phyloP scores from a whole-genome alignment of 78 protist genomes.

The Kipferlia bialata region DNA sequence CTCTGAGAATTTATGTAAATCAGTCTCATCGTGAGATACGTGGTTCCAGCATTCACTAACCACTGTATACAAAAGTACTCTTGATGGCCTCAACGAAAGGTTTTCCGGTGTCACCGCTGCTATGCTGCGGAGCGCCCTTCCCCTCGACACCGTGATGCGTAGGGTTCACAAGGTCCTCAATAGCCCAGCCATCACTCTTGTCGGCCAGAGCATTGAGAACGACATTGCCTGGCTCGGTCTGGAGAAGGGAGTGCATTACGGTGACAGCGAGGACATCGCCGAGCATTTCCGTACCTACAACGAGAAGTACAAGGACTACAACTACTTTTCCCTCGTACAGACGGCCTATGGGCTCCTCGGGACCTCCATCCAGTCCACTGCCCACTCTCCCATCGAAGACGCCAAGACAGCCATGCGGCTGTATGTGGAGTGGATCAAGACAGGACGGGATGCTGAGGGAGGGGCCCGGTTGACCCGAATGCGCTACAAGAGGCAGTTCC shows the following conservation, averaged over 20 bases:
- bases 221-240: neutral
- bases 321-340: neutral
- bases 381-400: neutral
- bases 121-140: too few species aligned
- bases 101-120: too few species aligned
- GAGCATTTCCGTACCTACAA: neutral
- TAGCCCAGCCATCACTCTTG: too few species aligned
- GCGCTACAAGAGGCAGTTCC: neutral
- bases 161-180: too few species aligned
- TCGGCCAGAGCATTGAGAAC: neutral
- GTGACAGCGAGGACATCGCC: neutral
- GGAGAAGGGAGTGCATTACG: neutral
- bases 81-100: too few species aligned
- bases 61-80: too few species aligned
- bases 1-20: too few species aligned
- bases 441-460: neutral
- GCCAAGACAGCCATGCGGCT: neutral
- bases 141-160: too few species aligned
- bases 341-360: neutral
- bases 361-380: neutral
- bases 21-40: too few species aligned
- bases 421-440: too few species aligned
- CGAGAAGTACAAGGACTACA: neutral
- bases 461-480: neutral
- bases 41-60: too few species aligned